Evolutionary conservation across 2,329 filamentous ascomycete genomes (phyloP).

Genomic region (Beauveria sp.): DNA sequence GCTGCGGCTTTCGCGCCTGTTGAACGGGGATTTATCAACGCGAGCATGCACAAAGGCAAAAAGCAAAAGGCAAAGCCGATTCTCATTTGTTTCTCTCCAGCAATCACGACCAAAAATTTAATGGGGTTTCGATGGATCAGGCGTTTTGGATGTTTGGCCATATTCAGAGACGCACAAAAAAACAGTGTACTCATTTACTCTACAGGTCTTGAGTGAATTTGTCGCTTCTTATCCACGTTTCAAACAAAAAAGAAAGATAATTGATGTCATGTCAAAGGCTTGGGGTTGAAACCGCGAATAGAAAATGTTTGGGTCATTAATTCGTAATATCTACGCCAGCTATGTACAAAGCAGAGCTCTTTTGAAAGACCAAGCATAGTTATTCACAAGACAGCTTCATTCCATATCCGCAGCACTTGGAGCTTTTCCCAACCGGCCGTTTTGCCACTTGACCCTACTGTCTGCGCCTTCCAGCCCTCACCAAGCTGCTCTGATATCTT

Average conservation of each 20-base stretch:
- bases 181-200: conserved; percentile 1
- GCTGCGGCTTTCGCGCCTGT: not conserved
- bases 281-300: not conserved
- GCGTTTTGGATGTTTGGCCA: conserved; percentile 12
- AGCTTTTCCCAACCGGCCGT: conserved; percentile 92
- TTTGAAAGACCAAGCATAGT: not conserved
- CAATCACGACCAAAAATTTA: conserved; percentile 4
- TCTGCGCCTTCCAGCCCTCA: conserved; percentile 62
- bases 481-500: conserved; percentile 46
- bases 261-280: not conserved
- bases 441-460: conserved; percentile 75
- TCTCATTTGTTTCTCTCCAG: not conserved
- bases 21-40: not conserved
- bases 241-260: not conserved
- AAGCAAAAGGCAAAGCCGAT: not conserved
- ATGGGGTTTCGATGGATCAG: conserved; percentile 6
- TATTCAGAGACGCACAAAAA: conserved; percentile 4
- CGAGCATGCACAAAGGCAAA: not conserved
- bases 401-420: conserved; percentile 81
- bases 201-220: not conserved
- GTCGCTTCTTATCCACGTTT: not conserved
- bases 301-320: not conserved
- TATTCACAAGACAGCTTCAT: conserved; percentile 25
- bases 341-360: not conserved
- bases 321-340: conserved; percentile 2